Evolutionary conservation across 495 filamentous ascomycete species (phyloP).

Genomic region (Daldinia decipiens): DNA sequence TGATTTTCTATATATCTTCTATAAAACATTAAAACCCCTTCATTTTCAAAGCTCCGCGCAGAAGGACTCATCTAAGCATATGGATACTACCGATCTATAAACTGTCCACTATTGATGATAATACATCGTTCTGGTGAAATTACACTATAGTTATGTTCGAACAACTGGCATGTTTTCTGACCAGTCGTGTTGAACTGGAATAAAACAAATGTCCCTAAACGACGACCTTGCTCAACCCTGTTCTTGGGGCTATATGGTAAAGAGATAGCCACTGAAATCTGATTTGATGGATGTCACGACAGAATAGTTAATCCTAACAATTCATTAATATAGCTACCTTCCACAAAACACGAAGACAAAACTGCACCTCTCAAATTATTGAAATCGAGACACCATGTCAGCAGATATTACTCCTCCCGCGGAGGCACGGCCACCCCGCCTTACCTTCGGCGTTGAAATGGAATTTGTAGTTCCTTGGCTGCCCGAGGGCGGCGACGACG

Average conservation of each 20-base stretch:
- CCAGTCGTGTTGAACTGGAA: background rate
- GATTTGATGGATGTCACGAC: background rate
- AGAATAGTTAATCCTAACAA: background rate
- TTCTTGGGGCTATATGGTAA: background rate
- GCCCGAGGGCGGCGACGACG: background rate
- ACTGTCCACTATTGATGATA: background rate
- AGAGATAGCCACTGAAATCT: background rate
- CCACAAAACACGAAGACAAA: background rate
- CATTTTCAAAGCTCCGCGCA: background rate
- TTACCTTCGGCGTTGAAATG: constrained; percentile 49
- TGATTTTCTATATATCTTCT: background rate
- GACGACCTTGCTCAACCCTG: background rate
- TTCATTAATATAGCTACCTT: background rate
- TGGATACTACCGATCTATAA: background rate
- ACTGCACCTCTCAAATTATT: background rate
- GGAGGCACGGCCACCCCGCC: background rate
- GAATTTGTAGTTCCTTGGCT: constrained; percentile 47
- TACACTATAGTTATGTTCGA: background rate
- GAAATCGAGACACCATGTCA: constrained; percentile 14
- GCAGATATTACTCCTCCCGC: background rate
- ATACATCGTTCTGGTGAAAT: background rate
- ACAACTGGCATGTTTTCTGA: background rate
- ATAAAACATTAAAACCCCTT: background rate
- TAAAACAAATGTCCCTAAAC: background rate
- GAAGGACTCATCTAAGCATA: background rate